Percentiles rank a stretch among this genome's conserved stretches.
Conservation (phyloP, 2,329 filamentous ascomycete species). For the Hansfordia pulvinata region DNA sequence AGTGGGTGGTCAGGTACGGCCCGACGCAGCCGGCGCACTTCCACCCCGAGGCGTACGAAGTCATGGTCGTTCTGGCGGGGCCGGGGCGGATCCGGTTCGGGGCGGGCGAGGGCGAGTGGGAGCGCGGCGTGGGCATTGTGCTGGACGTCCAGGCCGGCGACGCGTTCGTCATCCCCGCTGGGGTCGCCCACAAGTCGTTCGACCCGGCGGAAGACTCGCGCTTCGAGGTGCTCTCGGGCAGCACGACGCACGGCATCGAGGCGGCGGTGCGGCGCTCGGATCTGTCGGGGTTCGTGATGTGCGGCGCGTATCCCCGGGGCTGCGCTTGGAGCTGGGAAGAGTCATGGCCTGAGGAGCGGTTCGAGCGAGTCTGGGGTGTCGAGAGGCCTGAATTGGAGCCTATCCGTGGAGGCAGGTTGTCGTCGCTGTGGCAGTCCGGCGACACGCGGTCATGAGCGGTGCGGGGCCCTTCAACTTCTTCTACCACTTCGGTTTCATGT, state of each 20-base stretch:
- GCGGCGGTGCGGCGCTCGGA: slow-evolving; percentile 20
- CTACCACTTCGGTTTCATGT: too few species aligned
- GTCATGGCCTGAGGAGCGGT: slow-evolving; percentile 27
- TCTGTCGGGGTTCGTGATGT: slow-evolving; percentile 36
- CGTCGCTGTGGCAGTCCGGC: too few species aligned
- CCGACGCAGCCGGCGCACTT: slow-evolving; percentile 41
- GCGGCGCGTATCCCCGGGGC: slow-evolving; percentile 39
- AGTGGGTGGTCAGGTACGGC: slow-evolving; percentile 43
- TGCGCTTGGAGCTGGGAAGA: slow-evolving; percentile 34
- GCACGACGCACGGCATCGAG: slow-evolving; percentile 21
- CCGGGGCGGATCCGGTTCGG: slow-evolving; percentile 37
- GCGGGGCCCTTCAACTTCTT: too few species aligned
- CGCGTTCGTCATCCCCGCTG: slow-evolving; percentile 43
- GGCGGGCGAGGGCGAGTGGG: slow-evolving; percentile 19
- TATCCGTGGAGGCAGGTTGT: too few species aligned
- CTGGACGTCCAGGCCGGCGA: slow-evolving; percentile 35
- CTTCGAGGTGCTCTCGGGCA: slow-evolving; percentile 28
- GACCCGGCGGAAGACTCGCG: slow-evolving; percentile 19
- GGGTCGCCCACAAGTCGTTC: slow-evolving; percentile 38
- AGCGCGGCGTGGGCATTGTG: slow-evolving; percentile 33
- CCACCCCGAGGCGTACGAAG: slow-evolving; percentile 41
- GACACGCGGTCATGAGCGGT: too few species aligned
- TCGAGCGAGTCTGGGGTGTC: slow-evolving; percentile 29
- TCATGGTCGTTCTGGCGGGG: slow-evolving; percentile 38
- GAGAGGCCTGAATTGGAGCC: slow-evolving; percentile 30